phyloP scores from a whole-genome alignment of 371 early-diverging fungal species.

The Mortierella sp. region DNA sequence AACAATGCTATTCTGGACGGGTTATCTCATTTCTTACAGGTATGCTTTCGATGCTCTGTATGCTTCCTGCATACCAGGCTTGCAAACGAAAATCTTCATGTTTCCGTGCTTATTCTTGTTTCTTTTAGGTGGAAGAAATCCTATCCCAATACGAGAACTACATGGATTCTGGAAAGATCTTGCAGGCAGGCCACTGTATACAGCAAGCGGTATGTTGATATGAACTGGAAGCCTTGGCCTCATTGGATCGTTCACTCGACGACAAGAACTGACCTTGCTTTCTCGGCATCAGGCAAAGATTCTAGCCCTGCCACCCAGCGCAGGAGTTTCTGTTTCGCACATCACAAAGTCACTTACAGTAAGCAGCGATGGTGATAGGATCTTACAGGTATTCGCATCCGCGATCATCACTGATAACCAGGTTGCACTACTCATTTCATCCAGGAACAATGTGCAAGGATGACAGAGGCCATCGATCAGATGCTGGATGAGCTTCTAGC shows the following conservation, averaged over 20 bases:
- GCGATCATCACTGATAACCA: background rate
- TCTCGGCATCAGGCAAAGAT: conserved; percentile 19
- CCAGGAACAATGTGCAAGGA: conserved; percentile 42
- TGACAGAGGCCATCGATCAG: conserved; percentile 46
- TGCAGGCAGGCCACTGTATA: conserved; percentile 50
- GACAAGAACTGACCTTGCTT: background rate
- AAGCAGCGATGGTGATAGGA: background rate
- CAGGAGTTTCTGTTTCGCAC: conserved; percentile 33
- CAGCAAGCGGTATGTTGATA: conserved; percentile 43
- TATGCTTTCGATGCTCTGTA: background rate
- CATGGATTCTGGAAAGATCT: conserved; percentile 51
- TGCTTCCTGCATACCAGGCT: too few relatives aligned
- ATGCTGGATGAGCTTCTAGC: conserved; percentile 49
- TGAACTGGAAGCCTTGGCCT: background rate
- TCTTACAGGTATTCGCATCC: background rate
- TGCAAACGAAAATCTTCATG: background rate
- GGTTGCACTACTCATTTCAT: background rate
- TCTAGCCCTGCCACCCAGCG: conserved; percentile 35
- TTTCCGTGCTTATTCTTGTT: background rate
- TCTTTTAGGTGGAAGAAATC: conserved; percentile 37
- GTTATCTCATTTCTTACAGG: conserved; percentile 37
- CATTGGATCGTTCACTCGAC: background rate
- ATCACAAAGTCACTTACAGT: conserved; percentile 44
- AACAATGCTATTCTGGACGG: conserved; percentile 40
- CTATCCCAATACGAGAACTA: conserved; percentile 34